Conservation (phyloP, 2,329 filamentous ascomycete genomes). For the Calonectria naviculata region DNA sequence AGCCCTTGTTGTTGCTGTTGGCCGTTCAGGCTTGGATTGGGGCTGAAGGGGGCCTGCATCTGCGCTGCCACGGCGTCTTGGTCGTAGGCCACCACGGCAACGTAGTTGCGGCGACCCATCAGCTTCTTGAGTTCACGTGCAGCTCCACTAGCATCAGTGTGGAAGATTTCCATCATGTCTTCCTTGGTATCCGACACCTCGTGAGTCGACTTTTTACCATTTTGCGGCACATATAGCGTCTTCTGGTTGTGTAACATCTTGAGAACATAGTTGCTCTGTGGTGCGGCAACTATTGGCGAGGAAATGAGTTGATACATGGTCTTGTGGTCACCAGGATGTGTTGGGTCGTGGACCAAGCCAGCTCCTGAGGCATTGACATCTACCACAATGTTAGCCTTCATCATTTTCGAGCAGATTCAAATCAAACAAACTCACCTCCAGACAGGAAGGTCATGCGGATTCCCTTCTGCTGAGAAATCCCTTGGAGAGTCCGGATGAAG, state of each 20-base stretch:
- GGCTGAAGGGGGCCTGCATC: constrained; percentile 50
- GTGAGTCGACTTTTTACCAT: constrained; percentile 81
- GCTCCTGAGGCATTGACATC: constrained; percentile 92
- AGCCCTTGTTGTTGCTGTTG: constrained; percentile 58
- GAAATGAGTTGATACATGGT: constrained; percentile 99
- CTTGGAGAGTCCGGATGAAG: constrained; percentile 93
- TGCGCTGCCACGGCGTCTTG: constrained; percentile 73
- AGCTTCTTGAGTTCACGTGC: constrained; percentile 87
- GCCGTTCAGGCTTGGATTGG: constrained; percentile 47
- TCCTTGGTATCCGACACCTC: constrained; percentile 93
- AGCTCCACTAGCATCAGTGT: constrained; percentile 88
- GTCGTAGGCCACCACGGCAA: constrained; percentile 94
- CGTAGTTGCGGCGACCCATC: constrained; percentile 94
- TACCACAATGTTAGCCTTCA: constrained; percentile 45
- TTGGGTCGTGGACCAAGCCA: constrained; percentile 92
- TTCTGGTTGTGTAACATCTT: constrained; percentile 97
- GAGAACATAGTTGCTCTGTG: constrained; percentile 85
- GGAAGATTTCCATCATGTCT: constrained; percentile 99
- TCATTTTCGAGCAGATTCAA: neutral
- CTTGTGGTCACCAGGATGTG: constrained; percentile 93
- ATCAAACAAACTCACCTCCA: constrained; percentile 67
- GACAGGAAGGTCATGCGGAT: constrained; percentile 97
- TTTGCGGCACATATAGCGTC: constrained; percentile 88
- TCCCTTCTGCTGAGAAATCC: constrained; percentile 94
- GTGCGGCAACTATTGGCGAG: constrained; percentile 90